Base-by-base conservation (phyloP, 106 monocot species). In the Apostasia ramifera region DNA sequence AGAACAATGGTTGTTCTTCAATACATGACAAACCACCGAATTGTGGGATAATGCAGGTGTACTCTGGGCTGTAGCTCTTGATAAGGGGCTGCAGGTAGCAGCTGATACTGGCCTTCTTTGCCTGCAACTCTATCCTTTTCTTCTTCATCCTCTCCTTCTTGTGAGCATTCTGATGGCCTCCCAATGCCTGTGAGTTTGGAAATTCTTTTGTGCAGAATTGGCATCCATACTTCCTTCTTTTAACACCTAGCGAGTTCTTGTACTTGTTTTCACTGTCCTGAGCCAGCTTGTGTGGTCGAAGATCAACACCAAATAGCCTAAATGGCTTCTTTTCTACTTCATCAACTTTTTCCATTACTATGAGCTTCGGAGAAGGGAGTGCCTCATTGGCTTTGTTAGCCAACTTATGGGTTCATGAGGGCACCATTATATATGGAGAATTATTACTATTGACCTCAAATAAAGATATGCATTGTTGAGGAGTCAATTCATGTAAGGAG, bases 161-260 rank as follows among this genome's bases (percentile, higher is more conserved):
- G 78, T 92, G 88, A 7, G 92, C 85, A 63, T 92, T 92, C 70
- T 88, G 92, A 62, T 92, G 92, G 9, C 87, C 91, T 10, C 92
- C 88, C 4, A 92, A 73, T 0, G 91, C 87, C 52, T 92, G 91
- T 0, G 88, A 92, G 69, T 83, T 88, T 4, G 76, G 51, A 64
- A 92, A 92, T 61, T 85, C 81, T 63, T 83, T 88, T 26, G 53
- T n/a, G 68, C 92, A 88, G 81, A 81, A 88, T 26, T 81, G 82
- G 67, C 85, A 92, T 3, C 70, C 75, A 53, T 81, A 86, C 76
- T 70, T 85, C 61, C 64, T 82, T 9, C 56, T 61, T 6, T 71
- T 74, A 4, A 40, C 13, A 38, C 46, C 26, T 55, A 37, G 3
- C 43, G 15, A 38, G 7, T 2, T 47, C 68, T 51, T 67, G 40